Percentiles rank a stretch among this genome's conserved stretches.
Conservation (phyloP, 164 flowering plant genomes). For the Dillenia suffruticosa region DNA sequence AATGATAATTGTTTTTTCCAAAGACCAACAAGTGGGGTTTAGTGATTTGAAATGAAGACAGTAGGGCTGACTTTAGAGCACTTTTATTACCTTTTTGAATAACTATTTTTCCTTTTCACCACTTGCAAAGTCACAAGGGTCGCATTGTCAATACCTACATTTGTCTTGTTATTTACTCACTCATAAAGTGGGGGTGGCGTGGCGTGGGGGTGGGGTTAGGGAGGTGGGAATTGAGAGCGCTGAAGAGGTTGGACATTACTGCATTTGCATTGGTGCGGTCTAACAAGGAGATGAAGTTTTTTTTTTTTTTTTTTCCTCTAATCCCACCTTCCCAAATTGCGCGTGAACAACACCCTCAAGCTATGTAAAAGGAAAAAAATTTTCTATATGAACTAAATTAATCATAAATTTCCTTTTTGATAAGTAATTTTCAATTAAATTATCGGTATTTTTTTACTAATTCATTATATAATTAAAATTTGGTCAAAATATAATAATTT, state of each 20-base stretch:
- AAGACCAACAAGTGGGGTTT: not conserved
- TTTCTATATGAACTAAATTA: no score
- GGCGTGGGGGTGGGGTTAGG: not conserved
- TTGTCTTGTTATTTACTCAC: constrained; percentile 9
- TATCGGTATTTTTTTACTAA: no score
- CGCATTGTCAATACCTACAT: constrained; percentile 23
- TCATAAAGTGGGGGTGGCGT: not conserved
- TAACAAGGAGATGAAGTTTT: no score
- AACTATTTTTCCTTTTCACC: not conserved
- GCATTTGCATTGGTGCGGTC: no score
- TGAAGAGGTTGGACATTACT: not conserved
- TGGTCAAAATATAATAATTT: no score
- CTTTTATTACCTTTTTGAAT: constrained; percentile 7
- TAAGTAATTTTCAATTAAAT: no score
- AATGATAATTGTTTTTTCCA: not conserved
- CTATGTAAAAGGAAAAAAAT: no score
- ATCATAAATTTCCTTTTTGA: no score
- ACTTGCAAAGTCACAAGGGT: constrained; percentile 4
- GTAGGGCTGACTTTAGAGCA: constrained; percentile 25
- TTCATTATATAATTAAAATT: no score
- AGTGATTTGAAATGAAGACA: constrained; percentile 13
- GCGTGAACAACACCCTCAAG: no score
- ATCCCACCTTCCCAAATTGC: no score
- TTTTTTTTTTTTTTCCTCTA: no score
- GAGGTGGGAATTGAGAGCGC: constrained; percentile 2